phyloP scores from a whole-genome alignment of 2,329 filamentous ascomycete genomes.

The Fusarium palustre region DNA sequence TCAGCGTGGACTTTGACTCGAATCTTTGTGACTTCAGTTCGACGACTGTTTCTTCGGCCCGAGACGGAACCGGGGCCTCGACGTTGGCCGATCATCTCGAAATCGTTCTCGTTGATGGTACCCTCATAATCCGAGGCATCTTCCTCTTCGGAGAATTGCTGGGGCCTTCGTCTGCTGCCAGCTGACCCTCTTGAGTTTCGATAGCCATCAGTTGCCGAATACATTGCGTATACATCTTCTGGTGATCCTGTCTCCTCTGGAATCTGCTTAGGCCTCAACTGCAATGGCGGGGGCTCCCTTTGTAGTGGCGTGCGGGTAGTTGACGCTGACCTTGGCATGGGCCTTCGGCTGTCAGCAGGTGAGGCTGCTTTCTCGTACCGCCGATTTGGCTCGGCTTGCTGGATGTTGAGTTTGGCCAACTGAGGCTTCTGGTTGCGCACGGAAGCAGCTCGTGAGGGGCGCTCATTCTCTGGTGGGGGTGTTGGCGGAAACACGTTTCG shows the following conservation, averaged over 20 bases:
- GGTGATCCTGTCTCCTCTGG: conserved; percentile 69
- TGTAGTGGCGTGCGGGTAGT: conserved; percentile 59
- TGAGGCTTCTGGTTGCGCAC: conserved; percentile 71
- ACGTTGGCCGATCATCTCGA: conserved; percentile 77
- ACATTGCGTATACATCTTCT: conserved; percentile 78
- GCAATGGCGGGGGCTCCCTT: conserved; percentile 51
- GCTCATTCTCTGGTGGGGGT: conserved; percentile 92
- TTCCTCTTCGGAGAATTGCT: conserved; percentile 82
- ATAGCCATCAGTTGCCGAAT: conserved; percentile 57
- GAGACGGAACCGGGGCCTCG: conserved; percentile 60
- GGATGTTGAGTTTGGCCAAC: conserved; percentile 73
- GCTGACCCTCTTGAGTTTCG: conserved; percentile 48
- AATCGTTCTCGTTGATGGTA: conserved; percentile 80
- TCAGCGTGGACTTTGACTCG: conserved; percentile 92
- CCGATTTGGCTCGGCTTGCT: conserved; percentile 61
- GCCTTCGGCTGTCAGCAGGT: conserved; percentile 54
- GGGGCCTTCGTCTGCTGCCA: conserved; percentile 58
- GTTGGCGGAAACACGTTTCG: conserved; percentile 95
- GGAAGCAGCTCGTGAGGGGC: conserved; percentile 69
- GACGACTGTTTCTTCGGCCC: conserved; percentile 63
- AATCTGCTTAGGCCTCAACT: conserved; percentile 49
- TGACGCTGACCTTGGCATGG: conserved; percentile 57
- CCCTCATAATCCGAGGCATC: conserved; percentile 76
- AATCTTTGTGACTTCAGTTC: conserved; percentile 79
- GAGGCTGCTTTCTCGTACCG: conserved; percentile 68